A percentile compares a stretch with the other conserved stretches of the same genome.
phyloP scores from a whole-genome alignment of 441 rosid species.

The Dalechampia spathulata region DNA sequence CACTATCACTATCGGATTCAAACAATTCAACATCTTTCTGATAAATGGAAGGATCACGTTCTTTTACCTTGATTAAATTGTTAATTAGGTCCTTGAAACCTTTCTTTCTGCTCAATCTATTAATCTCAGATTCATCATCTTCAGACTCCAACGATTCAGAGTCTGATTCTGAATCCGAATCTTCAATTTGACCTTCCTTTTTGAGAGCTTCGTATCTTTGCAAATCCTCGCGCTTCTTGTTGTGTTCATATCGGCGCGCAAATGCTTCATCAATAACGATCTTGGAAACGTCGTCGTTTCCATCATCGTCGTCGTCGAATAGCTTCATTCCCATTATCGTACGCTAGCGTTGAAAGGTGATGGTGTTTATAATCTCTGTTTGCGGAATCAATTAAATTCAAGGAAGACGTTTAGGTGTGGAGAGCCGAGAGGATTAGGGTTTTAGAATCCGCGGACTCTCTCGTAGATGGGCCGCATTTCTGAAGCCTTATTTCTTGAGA shows the following conservation, averaged over 20 bases:
- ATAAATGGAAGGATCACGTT: slow-evolving; percentile 42
- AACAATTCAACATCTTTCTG: slow-evolving; percentile 33
- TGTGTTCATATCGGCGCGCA: slow-evolving; percentile 42
- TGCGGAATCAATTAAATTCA: too few relatives aligned
- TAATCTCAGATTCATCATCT: slow-evolving; percentile 24
- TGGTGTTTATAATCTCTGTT: too few relatives aligned
- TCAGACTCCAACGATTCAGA: neutral
- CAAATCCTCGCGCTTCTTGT: slow-evolving; percentile 56
- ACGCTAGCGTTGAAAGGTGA: too few relatives aligned
- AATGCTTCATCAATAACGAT: slow-evolving; percentile 49
- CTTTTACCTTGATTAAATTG: slow-evolving; percentile 41
- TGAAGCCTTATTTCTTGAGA: too few relatives aligned
- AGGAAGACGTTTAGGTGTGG: too few relatives aligned
- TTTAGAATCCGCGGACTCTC: too few relatives aligned
- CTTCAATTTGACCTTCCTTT: slow-evolving; percentile 40
- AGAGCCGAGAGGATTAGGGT: too few relatives aligned
- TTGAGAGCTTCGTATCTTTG: slow-evolving; percentile 41
- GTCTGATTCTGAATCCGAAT: slow-evolving; percentile 9
- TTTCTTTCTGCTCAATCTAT: slow-evolving; percentile 13
- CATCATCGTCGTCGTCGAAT: slow-evolving; percentile 38
- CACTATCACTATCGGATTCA: slow-evolving; percentile 27
- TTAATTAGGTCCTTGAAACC: slow-evolving; percentile 39
- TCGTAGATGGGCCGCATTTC: too few relatives aligned
- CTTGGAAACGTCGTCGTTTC: slow-evolving; percentile 22
- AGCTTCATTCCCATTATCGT: slow-evolving; percentile 40